Conservation (phyloP, 2,329 filamentous ascomycete genomes). For the Botrytis fabae region DNA sequence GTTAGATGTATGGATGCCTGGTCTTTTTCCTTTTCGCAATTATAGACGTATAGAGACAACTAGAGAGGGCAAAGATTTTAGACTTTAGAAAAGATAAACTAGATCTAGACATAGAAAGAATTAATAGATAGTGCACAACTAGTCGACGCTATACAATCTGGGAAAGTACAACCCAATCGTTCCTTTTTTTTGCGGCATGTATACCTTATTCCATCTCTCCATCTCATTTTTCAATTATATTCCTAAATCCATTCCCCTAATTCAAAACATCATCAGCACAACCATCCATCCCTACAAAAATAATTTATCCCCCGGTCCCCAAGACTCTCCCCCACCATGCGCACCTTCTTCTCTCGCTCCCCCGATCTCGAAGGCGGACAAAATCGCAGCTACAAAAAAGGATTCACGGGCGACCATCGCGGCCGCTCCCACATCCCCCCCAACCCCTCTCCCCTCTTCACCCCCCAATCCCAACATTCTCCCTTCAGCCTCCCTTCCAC, state of each 20-base stretch:
- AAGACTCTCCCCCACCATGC: not conserved
- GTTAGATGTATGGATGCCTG: not conserved
- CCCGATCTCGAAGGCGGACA: conserved; percentile 16
- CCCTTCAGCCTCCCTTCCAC: not conserved
- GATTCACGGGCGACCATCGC: conserved; percentile 15
- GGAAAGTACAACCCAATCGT: conserved; percentile 6
- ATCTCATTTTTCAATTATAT: not conserved
- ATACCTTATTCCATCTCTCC: not conserved
- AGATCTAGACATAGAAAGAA: conserved; percentile 23
- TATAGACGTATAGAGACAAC: conserved; percentile 4
- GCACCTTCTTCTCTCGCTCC: not conserved
- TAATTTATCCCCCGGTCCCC: not conserved
- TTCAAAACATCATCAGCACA: not conserved
- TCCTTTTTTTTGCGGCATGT: no score
- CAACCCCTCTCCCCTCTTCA: not conserved
- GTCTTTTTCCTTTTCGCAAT: not conserved
- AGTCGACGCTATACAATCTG: not conserved
- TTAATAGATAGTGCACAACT: conserved; percentile 22
- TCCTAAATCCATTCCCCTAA: not conserved
- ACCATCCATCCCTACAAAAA: not conserved
- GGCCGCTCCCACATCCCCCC: not conserved
- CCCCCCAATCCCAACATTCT: not conserved
- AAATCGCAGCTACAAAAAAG: not conserved
- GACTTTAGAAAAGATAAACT: conserved; percentile 1
- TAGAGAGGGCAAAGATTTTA: conserved; percentile 16